Conservation (phyloP, 805 yeast genomes). For the Kuraishia floccosa region DNA sequence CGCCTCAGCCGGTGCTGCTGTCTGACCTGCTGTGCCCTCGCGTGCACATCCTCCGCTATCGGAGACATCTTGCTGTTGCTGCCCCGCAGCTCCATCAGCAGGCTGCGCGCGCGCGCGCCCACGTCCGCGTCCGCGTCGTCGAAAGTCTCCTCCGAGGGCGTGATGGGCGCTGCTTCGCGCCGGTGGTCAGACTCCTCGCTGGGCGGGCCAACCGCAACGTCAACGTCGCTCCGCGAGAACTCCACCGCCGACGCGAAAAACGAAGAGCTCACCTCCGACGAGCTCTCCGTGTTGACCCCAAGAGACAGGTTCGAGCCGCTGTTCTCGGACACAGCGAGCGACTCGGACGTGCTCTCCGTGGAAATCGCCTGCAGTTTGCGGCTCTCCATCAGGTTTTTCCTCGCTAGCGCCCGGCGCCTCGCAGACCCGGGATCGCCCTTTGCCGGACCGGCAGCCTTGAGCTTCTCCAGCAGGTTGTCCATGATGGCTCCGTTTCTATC, state of each 20-base stretch:
- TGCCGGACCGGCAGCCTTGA: conserved; percentile 76
- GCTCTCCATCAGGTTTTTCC: conserved; percentile 35
- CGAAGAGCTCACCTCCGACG: not conserved
- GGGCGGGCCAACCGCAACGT: too few species aligned
- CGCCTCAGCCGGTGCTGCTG: conserved; percentile 23
- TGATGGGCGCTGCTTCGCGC: too few species aligned
- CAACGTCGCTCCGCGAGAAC: not conserved
- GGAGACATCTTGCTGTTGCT: conserved; percentile 11
- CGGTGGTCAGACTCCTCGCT: not conserved
- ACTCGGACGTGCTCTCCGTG: not conserved
- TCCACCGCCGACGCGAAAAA: not conserved
- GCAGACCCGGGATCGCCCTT: conserved; percentile 74
- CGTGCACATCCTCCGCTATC: conserved; percentile 16
- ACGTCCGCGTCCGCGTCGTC: conserved; percentile 25
- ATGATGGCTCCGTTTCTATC: conserved; percentile 48
- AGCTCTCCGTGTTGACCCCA: too few species aligned
- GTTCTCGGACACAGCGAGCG: too few species aligned
- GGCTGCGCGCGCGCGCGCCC: conserved; percentile 49
- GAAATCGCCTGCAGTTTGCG: not conserved
- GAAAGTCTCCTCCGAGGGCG: too few species aligned
- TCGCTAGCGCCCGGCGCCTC: conserved; percentile 66
- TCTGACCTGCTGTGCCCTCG: conserved; percentile 31
- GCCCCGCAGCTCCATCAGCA: conserved; percentile 50
- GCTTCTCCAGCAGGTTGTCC: conserved; percentile 78
- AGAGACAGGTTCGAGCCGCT: too few species aligned